phyloP scores from a whole-genome alignment of 2,329 filamentous ascomycete genomes.

The Paramyrothecium roridum region DNA sequence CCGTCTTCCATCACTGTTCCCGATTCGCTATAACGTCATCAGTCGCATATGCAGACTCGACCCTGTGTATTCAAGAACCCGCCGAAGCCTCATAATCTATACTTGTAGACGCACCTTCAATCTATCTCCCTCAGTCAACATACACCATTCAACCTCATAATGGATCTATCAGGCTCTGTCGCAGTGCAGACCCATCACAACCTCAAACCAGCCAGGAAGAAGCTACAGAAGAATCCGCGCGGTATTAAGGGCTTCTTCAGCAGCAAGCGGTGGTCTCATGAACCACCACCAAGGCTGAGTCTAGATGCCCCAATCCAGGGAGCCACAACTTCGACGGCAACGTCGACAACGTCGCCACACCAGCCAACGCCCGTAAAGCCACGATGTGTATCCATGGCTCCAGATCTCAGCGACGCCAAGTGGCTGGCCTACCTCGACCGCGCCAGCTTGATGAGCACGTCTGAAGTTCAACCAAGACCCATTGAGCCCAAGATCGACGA shows the following conservation, averaged over 20 bases:
- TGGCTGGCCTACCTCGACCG: conserved; percentile 21
- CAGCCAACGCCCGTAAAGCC: background rate
- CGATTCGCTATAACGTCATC: background rate
- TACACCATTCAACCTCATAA: background rate
- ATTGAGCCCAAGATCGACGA: background rate
- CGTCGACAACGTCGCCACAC: background rate
- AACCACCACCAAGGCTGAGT: background rate
- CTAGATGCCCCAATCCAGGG: background rate
- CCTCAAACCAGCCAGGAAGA: background rate
- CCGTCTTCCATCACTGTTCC: background rate
- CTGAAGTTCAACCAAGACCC: background rate
- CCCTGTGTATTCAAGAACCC: background rate
- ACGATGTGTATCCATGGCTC: conserved; percentile 12
- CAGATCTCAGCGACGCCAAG: conserved; percentile 23
- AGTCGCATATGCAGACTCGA: background rate
- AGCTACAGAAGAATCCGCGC: conserved; percentile 1
- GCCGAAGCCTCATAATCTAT: background rate
- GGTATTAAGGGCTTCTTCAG: background rate
- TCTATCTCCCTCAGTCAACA: background rate
- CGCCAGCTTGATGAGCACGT: background rate
- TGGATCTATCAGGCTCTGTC: background rate
- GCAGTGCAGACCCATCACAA: background rate
- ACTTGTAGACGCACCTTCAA: background rate
- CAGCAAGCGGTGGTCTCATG: background rate
- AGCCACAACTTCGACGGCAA: too few relatives aligned